phyloP scores from a whole-genome alignment of 306 rosid species.

The Spatholobus suberectus region DNA sequence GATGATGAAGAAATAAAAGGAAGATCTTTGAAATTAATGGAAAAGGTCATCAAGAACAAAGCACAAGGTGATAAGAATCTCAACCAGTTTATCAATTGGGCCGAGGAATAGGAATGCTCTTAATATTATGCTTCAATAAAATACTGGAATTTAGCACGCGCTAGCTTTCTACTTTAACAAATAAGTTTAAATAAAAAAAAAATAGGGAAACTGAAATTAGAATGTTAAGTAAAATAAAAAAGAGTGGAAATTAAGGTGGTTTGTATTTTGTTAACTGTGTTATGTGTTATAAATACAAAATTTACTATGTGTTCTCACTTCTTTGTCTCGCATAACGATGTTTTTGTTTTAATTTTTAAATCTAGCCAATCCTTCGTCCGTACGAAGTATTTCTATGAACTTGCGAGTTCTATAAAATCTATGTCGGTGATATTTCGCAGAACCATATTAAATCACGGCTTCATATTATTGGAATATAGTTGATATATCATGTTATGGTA shows the following conservation, averaged over 20 bases:
- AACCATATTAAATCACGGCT: neutral
- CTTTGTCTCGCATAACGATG: neutral
- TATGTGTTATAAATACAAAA: neutral
- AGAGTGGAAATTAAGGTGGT: neutral
- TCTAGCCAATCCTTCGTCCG: neutral
- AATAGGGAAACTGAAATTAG: too few relatives aligned
- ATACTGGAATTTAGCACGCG: neutral
- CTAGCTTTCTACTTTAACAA: neutral
- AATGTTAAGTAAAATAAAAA: too few relatives aligned
- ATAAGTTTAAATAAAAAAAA: neutral
- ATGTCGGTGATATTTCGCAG: neutral
- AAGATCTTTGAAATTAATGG: conserved; percentile 40
- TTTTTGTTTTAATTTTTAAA: neutral
- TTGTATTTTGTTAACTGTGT: neutral
- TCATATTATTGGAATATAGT: too few relatives aligned
- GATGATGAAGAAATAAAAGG: conserved; percentile 40
- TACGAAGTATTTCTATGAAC: neutral
- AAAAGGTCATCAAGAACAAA: conserved; percentile 23
- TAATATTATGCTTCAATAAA: neutral
- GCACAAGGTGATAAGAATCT: conserved; percentile 49
- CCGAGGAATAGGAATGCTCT: neutral
- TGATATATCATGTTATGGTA: too few relatives aligned
- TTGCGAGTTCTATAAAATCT: neutral
- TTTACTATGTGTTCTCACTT: neutral
- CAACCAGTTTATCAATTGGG: conserved; percentile 37